These are phyloP conservation scores for Rhizophora mangle DNA, from an alignment of 345 rosid species.

Conservation along the genomic window DNA sequence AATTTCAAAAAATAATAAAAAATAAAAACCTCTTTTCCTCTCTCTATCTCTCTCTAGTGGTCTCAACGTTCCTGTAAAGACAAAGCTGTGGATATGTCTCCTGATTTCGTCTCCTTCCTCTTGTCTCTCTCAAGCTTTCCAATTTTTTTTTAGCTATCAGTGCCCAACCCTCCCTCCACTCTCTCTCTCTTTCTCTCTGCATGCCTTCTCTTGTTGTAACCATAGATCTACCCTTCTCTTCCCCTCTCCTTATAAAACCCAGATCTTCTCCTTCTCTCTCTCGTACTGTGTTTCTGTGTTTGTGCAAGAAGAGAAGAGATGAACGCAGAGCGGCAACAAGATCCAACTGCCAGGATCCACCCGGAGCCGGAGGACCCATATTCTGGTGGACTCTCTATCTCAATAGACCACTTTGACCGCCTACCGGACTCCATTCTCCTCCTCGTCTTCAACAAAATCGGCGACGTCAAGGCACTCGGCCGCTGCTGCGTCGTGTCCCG, in stretches of 20 bases:
- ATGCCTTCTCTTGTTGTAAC: neutral
- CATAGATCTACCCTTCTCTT: neutral
- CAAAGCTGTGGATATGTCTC: neutral
- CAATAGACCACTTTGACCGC: constrained; percentile 78
- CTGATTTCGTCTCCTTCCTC: too few species aligned
- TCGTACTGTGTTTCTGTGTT: neutral
- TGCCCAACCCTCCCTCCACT: too few species aligned
- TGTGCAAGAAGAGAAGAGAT: neutral
- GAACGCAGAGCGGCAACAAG: constrained; percentile 39
- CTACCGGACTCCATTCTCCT: constrained; percentile 78
- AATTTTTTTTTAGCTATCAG: neutral
- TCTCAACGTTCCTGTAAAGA: constrained; percentile 8
- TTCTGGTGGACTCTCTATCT: neutral
- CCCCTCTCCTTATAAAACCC: neutral
- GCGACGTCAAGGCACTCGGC: constrained; percentile 96
- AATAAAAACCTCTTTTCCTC: neutral
- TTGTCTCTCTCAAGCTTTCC: neutral
- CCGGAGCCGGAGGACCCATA: constrained; percentile 34
- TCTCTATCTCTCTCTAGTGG: neutral
- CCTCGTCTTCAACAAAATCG: constrained; percentile 72
- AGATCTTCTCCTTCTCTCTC: neutral
- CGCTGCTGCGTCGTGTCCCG: constrained; percentile 82
- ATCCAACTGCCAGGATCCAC: constrained; percentile 52
- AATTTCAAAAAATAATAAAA: neutral
- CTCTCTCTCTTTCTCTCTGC: neutral